phyloP scores from a whole-genome alignment of 163 green algal genomes.

The Prototheca cutis region DNA sequence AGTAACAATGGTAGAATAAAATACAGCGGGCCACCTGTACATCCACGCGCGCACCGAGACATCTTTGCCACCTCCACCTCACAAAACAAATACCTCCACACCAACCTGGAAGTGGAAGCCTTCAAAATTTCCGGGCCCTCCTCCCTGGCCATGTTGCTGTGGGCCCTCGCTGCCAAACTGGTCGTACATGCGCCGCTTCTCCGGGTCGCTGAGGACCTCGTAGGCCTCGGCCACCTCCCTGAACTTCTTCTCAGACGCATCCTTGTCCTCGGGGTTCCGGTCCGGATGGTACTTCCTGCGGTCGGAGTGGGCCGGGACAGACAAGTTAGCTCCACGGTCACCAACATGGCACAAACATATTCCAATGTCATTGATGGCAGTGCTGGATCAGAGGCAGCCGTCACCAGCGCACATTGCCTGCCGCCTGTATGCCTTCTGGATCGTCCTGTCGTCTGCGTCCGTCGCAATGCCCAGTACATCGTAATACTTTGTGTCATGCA shows the following conservation, averaged over 20 bases:
- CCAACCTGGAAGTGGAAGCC: conserved; percentile 48
- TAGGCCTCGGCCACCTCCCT: conserved; percentile 60
- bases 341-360: background rate
- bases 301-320: background rate
- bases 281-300: conserved; percentile 74
- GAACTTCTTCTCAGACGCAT: conserved; percentile 68
- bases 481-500: conserved; percentile 61
- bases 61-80: background rate
- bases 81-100: background rate
- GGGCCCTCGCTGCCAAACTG: conserved; percentile 61
- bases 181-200: conserved; percentile 74
- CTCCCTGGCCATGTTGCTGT: conserved; percentile 24
- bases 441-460: conserved; percentile 56
- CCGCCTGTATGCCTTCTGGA: conserved; percentile 68
- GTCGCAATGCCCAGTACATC: conserved; percentile 44
- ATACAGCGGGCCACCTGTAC: too few relatives aligned
- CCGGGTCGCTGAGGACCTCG: conserved; percentile 53
- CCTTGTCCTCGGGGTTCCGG: conserved; percentile 60
- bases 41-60: too few relatives aligned
- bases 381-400: too few relatives aligned
- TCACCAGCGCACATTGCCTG: conserved; percentile 41
- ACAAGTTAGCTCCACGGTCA: background rate
- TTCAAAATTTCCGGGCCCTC: conserved; percentile 26
- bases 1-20: too few relatives aligned
- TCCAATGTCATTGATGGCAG: background rate